Percentiles rank a stretch among this genome's conserved stretches.
phyloP scores from a whole-genome alignment of 2,329 filamentous ascomycete genomes.

The Xylogone sp. region DNA sequence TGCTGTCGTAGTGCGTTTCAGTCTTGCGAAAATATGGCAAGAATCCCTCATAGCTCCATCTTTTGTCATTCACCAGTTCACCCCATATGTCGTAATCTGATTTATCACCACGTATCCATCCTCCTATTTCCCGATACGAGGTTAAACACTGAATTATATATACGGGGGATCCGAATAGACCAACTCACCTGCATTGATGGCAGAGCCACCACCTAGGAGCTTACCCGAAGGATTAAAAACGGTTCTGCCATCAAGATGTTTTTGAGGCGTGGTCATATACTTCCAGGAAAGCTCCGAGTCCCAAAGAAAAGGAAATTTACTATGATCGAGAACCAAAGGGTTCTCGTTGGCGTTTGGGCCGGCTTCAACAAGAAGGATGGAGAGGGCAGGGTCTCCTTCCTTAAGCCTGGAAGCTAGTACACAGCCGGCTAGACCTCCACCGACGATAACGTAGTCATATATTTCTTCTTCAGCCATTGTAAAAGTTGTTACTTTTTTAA shows the following conservation, averaged over 20 bases:
- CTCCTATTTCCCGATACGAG: conserved; percentile 18
- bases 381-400: conserved; percentile 21
- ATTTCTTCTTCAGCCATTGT: neutral
- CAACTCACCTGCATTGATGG: conserved; percentile 31
- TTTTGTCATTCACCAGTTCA: conserved; percentile 31
- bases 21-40: conserved; percentile 40
- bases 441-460: conserved; percentile 34
- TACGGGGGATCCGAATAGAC: too few species aligned
- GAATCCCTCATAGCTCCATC: conserved; percentile 43
- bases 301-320: conserved; percentile 1
- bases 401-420: conserved; percentile 32
- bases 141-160: too few species aligned
- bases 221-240: conserved; percentile 31
- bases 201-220: conserved; percentile 36
- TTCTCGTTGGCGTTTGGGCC: conserved; percentile 26
- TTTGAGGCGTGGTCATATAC: conserved; percentile 30
- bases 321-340: conserved; percentile 1
- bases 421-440: conserved; percentile 33
- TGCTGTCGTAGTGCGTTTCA: conserved; percentile 27
- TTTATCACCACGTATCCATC: conserved; percentile 39
- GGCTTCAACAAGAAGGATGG: conserved; percentile 36
- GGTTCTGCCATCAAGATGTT: conserved; percentile 18
- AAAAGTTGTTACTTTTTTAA: too few species aligned
- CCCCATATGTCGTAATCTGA: conserved; percentile 45
- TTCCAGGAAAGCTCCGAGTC: conserved; percentile 26